Conservation (phyloP, 345 rosid genomes). For the Bruguiera parviflora region DNA sequence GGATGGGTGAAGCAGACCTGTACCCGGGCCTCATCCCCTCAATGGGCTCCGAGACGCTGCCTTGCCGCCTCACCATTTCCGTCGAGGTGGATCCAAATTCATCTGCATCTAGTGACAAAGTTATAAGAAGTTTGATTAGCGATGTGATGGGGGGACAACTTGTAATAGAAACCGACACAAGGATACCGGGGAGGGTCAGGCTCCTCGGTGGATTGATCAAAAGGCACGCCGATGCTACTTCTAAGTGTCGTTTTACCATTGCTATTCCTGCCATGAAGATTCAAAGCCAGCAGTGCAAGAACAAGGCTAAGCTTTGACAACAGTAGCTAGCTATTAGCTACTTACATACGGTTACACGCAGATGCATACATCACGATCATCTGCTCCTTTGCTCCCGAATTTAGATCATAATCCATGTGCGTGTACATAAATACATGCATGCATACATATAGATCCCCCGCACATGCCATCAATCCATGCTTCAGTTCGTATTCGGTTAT, state of each 20-base stretch:
- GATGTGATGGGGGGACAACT: slow-evolving; percentile 40
- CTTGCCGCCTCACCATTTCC: slow-evolving; percentile 39
- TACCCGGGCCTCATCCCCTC: slow-evolving; percentile 43
- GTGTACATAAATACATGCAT: too few relatives aligned
- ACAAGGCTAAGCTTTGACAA: slow-evolving; percentile 31
- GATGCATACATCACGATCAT: too few relatives aligned
- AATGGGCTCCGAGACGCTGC: slow-evolving; percentile 25
- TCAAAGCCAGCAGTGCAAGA: slow-evolving; percentile 40
- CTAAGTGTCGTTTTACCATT: slow-evolving; percentile 39
- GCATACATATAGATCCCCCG: too few relatives aligned
- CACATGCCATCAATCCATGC: too few relatives aligned
- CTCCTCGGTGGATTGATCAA: slow-evolving; percentile 37
- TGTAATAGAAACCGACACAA: slow-evolving; percentile 34
- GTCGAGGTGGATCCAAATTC: slow-evolving; percentile 32
- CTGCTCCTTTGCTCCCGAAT: too few relatives aligned
- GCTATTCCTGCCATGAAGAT: slow-evolving; percentile 37
- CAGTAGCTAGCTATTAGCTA: too few relatives aligned
- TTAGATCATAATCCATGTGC: too few relatives aligned
- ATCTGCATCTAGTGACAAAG: background rate
- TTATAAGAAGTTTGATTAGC: slow-evolving; percentile 13
- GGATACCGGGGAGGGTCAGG: slow-evolving; percentile 51
- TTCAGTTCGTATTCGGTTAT: too few relatives aligned
- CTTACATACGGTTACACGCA: too few relatives aligned
- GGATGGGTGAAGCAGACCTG: slow-evolving; percentile 45
- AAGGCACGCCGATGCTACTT: slow-evolving; percentile 30